phyloP scores from a whole-genome alignment of 2,329 filamentous ascomycete species.

The Microthyrium microscopicum region DNA sequence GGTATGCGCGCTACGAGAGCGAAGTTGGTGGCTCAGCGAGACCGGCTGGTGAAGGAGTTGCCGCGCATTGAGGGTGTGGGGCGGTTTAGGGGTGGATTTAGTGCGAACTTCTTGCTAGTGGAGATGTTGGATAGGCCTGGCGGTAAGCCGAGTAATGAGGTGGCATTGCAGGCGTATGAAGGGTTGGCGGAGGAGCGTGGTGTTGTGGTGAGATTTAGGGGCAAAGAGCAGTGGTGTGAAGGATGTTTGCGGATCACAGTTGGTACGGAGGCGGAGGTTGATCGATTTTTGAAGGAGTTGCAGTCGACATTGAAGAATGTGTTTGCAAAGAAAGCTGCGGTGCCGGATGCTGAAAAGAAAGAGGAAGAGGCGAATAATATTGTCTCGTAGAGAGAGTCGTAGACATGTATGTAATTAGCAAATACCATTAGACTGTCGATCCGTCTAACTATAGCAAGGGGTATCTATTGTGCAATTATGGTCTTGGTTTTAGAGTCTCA shows the following conservation, averaged over 20 bases:
- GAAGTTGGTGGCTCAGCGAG: conserved; percentile 58
- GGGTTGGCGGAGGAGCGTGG: conserved; percentile 68
- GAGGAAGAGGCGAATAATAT: conserved; percentile 34
- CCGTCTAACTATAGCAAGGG: no score
- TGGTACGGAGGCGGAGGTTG: conserved; percentile 75
- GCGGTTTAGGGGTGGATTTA: conserved; percentile 59
- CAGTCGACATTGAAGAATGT: conserved; percentile 33
- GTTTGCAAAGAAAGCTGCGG: conserved; percentile 17
- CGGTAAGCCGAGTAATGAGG: conserved; percentile 61
- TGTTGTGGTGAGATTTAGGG: conserved; percentile 85
- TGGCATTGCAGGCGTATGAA: conserved; percentile 69
- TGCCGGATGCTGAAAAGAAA: conserved; percentile 26
- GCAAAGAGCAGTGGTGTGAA: conserved; percentile 76
- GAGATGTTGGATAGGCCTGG: conserved; percentile 58
- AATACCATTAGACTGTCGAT: no score
- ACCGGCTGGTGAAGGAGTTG: conserved; percentile 58
- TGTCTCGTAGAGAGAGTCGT: conserved; percentile 21
- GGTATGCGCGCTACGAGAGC: conserved; percentile 56
- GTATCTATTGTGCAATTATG: no score
- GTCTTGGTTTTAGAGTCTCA: no score
- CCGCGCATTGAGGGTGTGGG: conserved; percentile 65
- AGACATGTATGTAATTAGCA: no score
- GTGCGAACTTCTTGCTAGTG: conserved; percentile 79
- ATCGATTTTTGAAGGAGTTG: conserved; percentile 57
- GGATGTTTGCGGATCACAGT: conserved; percentile 86